These are phyloP conservation scores for Amaranthus hypochondriacus DNA, from an alignment of 148 eudicot genomes.

Conservation along the genomic window DNA sequence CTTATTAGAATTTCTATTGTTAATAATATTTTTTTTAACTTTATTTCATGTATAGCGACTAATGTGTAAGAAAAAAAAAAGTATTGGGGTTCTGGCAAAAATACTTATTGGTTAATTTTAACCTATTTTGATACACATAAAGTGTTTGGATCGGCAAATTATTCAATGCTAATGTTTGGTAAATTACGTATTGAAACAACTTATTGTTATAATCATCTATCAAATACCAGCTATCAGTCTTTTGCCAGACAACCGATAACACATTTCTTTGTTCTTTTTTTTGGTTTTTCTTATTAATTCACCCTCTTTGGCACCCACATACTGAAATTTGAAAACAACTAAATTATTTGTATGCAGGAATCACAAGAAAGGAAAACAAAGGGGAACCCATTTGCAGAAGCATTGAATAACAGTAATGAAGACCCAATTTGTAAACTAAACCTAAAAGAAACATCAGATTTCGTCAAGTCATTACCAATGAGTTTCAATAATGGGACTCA, in stretches of 20 bases:
- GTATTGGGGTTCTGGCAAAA: no score
- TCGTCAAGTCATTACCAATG: conserved; percentile 68
- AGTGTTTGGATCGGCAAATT: no score
- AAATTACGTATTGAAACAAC: no score
- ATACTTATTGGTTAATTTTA: no score
- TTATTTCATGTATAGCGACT: no score
- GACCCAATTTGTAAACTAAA: conserved; percentile 74
- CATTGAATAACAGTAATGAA: conserved; percentile 11
- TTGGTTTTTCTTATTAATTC: not conserved
- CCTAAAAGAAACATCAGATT: conserved; percentile 68
- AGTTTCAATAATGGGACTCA: conserved; percentile 23
- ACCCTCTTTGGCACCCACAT: conserved; percentile 9
- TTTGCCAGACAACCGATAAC: not conserved
- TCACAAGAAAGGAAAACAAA: conserved; percentile 19
- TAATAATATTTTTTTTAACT: not conserved
- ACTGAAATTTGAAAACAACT: not conserved
- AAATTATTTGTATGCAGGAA: conserved; percentile 25
- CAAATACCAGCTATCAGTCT: no score
- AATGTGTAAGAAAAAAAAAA: not conserved
- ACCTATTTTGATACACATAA: no score
- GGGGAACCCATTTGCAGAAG: conserved; percentile 56
- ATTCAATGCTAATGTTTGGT: no score
- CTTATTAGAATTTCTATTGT: not conserved
- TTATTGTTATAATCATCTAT: no score
- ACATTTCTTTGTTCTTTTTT: conserved; percentile 16